These are phyloP conservation scores for Thuja plicata DNA, from an alignment of 83 land plant species.

Conservation along the genomic window DNA sequence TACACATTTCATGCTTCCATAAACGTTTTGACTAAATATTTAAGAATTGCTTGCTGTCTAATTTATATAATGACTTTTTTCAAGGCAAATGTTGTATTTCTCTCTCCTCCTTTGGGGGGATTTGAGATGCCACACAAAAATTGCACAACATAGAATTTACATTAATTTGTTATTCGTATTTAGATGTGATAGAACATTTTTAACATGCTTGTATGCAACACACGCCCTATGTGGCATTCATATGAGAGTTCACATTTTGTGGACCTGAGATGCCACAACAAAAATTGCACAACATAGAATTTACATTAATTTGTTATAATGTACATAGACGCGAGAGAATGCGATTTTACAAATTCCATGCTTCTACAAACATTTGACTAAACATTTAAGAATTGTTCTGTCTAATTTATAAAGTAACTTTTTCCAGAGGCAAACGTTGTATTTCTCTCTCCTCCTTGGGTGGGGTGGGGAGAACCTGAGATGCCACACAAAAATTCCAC, in stretches of 20 bases:
- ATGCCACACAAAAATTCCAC: not conserved
- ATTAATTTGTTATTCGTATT: not conserved
- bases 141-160: not conserved
- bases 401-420: not conserved
- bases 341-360: not conserved
- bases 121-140: constrained; percentile 31
- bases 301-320: too few relatives aligned
- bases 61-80: not conserved
- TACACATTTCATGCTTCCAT: not conserved
- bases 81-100: constrained; percentile 87
- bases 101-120: constrained; percentile 96
- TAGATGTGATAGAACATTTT: too few relatives aligned
- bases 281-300: not conserved
- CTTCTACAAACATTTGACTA: not conserved
- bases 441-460: constrained; percentile 96
- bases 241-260: too few relatives aligned
- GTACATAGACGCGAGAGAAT: not conserved
- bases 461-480: constrained; percentile 62
- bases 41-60: not conserved
- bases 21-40: not conserved
- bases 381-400: not conserved
- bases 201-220: too few relatives aligned
- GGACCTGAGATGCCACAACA: too few relatives aligned
- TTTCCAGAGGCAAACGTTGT: constrained; percentile 77
- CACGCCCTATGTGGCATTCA: too few relatives aligned